These are phyloP conservation scores for Neurospora sublineolata DNA, from an alignment of 495 filamentous ascomycete genomes.

Conservation along the genomic window DNA sequence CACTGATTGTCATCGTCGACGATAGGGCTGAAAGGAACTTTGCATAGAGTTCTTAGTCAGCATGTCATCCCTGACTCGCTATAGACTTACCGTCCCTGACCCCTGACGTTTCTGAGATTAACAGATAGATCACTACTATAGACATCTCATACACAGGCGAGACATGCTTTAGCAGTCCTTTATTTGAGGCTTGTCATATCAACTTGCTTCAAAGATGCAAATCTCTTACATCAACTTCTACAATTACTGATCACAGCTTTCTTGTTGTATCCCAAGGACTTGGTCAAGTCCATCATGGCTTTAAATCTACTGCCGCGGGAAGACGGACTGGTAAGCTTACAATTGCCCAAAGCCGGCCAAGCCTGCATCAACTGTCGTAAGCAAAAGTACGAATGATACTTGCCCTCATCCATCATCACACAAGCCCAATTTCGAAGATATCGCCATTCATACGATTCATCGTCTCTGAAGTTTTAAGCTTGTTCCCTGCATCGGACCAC, in stretches of 20 bases:
- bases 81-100: background rate
- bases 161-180: background rate
- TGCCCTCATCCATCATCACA: background rate
- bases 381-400: slow-evolving; percentile 24
- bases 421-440: background rate
- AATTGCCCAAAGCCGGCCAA: slow-evolving; percentile 10
- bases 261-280: background rate
- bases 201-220: background rate
- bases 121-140: background rate
- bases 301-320: background rate
- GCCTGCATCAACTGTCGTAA: slow-evolving; percentile 21
- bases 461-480: background rate
- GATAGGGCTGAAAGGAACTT: background rate
- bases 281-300: background rate
- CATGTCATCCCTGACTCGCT: background rate
- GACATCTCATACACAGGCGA: background rate
- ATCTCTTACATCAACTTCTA: background rate
- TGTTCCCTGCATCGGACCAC: background rate
- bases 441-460: background rate
- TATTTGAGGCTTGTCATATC: background rate
- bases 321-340: background rate
- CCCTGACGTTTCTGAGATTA: too few relatives aligned
- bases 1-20: background rate
- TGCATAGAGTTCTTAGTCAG: background rate
- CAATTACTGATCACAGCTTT: background rate